phyloP scores from a whole-genome alignment of 164 flowering plant genomes.

The Vitis riparia region DNA sequence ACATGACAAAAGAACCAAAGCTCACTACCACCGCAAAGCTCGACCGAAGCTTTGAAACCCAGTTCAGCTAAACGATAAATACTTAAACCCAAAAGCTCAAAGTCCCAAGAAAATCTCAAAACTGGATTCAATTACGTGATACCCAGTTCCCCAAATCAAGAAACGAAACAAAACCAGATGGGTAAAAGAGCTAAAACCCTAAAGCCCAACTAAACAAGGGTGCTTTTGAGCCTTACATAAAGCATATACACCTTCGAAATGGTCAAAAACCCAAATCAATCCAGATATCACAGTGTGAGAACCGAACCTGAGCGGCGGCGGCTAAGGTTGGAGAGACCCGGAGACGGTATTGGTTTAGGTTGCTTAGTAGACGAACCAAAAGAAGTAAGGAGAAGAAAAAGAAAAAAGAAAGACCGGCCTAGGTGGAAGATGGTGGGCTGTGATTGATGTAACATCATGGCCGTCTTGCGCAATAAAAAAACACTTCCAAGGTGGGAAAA shows the following conservation, averaged over 20 bases:
- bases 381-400: not conserved
- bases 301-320: not conserved
- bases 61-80: not conserved
- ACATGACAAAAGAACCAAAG: not conserved
- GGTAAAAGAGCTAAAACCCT: not conserved
- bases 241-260: too few species aligned
- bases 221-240: too few species aligned
- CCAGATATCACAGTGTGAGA: not conserved
- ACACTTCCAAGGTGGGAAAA: not conserved
- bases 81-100: not conserved
- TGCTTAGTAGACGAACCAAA: not conserved
- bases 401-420: constrained; percentile 1
- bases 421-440: not conserved
- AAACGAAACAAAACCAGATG: constrained; percentile 9
- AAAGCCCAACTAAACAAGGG: too few species aligned
- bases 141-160: constrained; percentile 9
- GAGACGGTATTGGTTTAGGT: not conserved
- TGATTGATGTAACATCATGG: not conserved
- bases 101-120: not conserved
- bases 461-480: not conserved
- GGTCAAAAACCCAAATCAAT: not conserved
- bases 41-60: not conserved
- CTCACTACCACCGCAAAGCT: not conserved
- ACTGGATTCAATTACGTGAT: not conserved
- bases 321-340: not conserved